Evolutionary conservation across 2,329 filamentous ascomycete genomes (phyloP), one percentile per base, ranked within the genome.

Genomic region (Neopestalotiopsis rosae): DNA sequence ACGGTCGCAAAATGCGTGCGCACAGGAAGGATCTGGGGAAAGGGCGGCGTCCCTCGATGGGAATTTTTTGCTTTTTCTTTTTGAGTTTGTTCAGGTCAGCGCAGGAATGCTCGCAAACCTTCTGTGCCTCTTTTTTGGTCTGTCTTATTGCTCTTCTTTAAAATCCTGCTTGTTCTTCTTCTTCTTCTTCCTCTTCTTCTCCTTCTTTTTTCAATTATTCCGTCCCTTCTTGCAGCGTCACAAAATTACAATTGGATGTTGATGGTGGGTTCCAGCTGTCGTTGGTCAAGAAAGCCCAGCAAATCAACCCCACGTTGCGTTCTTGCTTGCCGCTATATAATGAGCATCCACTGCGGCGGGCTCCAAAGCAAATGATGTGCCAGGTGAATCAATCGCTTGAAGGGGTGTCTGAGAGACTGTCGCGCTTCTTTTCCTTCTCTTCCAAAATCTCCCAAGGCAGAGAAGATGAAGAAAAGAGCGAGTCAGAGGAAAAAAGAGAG

Each of bases 251-350:
- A 49, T 28, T 66, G 45, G 63, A 57, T 57, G 24, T 42, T 40
- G 63, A 34, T 66, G 63, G 63, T 57, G 63, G 63, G 40, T 66
- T 66, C 63, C 63, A 57, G 63, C 63, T 56, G 49, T 38, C 20
- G 63, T 63, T 24, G 17, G 61, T 58, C 59, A 32, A 62, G 59
- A 40, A 40, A 40, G 59, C 17, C 20, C 32, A 62, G 32, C n/a
- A 45, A 57, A 62, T 57, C n/a, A 45, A 57, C 63, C 63, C 42
- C 42, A 66, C 42, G 63, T 49, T 57, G 34, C 17, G 42, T 49
- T 32, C 49, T 49, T 34, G 59, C 32, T 20, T 20, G 59, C 28
- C 59, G 59, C 59, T 62, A 62, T 38, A 62, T 34, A 62, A 66
- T 57, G 52, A n/a, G 24, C 52, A 34, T 45, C 24, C 62, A 28